phyloP scores from a whole-genome alignment of 345 rosid species.

The Rubroshorea leprosula region DNA sequence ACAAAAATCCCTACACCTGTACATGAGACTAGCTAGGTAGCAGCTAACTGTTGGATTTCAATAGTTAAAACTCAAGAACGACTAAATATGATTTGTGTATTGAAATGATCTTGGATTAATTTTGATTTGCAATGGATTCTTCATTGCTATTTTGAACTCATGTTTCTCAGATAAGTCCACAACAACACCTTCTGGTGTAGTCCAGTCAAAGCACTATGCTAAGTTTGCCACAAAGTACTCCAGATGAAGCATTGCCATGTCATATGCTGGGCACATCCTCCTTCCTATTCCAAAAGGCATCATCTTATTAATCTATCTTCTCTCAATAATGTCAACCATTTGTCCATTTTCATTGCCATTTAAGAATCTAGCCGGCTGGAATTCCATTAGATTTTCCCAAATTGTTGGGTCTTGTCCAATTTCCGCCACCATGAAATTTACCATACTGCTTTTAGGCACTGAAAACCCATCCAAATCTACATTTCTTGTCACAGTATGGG shows the following conservation, averaged over 20 bases:
- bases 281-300: conserved; percentile 38
- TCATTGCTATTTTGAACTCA: conserved; percentile 28
- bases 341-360: background rate
- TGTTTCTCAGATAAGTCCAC: conserved; percentile 26
- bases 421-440: conserved; percentile 25
- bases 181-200: conserved; percentile 6
- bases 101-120: conserved; percentile 1
- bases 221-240: conserved; percentile 33
- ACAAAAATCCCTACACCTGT: too few relatives aligned
- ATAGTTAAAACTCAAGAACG: too few relatives aligned
- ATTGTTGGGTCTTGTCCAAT: conserved; percentile 24
- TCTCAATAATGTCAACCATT: conserved; percentile 25
- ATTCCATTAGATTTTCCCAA: conserved; percentile 36
- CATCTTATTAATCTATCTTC: conserved; percentile 34
- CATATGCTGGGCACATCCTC: conserved; percentile 31
- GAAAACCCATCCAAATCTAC: conserved; percentile 22
- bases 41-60: too few relatives aligned
- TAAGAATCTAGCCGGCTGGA: conserved; percentile 32
- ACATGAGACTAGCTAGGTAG: too few relatives aligned
- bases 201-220: conserved; percentile 25
- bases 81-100: too few relatives aligned
- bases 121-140: conserved; percentile 20
- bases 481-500: conserved; percentile 7
- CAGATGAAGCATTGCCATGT: conserved; percentile 27
- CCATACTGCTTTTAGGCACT: conserved; percentile 24